phyloP scores from a whole-genome alignment of 176 grass and related monocot species.

The Aegilops speltoides region DNA sequence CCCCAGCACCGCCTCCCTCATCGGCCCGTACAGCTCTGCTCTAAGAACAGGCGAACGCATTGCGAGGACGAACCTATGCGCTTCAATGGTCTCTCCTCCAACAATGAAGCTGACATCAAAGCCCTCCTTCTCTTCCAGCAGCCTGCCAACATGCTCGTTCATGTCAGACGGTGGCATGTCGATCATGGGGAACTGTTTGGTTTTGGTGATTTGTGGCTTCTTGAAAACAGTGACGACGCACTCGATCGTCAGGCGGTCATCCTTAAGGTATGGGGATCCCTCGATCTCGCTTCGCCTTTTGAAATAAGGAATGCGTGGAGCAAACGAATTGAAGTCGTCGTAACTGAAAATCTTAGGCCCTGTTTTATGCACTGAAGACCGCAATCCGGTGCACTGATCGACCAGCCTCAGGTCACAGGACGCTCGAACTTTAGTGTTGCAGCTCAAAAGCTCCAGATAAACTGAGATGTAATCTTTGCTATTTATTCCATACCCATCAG shows the following conservation, averaged over 20 bases:
- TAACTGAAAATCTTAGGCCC: neutral
- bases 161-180: neutral
- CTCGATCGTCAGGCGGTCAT: neutral
- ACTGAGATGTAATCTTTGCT: neutral
- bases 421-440: neutral
- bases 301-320: neutral
- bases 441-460: neutral
- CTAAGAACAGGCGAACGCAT: neutral
- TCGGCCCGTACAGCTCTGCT: neutral
- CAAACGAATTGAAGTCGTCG: neutral
- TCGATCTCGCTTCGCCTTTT: neutral
- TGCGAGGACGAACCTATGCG: neutral
- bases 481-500: neutral
- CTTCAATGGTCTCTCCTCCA: neutral
- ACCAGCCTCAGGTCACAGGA: neutral
- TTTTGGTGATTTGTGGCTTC: neutral
- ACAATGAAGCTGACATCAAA: neutral
- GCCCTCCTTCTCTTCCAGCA: neutral
- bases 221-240: neutral
- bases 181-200: neutral
- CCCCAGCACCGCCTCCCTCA: neutral
- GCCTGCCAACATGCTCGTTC: neutral
- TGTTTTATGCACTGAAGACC: neutral
- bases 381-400: neutral
- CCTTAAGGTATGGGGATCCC: neutral